Evolutionary conservation across 2,329 filamentous ascomycete genomes (phyloP), one percentile per base, ranked within the genome.

Genomic region (Alternaria sp.): DNA sequence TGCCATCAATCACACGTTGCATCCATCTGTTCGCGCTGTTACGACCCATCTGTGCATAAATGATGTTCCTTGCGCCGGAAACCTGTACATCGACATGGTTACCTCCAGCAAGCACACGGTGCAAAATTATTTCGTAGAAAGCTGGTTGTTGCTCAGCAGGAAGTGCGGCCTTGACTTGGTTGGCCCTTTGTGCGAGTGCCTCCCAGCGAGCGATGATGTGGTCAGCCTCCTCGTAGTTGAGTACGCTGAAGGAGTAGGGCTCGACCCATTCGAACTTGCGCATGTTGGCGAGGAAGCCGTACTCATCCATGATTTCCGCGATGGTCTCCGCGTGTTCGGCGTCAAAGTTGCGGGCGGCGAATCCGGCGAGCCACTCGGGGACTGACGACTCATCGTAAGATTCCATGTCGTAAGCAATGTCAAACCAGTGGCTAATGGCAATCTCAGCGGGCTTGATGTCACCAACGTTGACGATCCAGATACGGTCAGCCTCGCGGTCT

Each of bases 401-500:
- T 21, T 83, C 76, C 23, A 85, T 83, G 67, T 90, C 85, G 70
- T 90, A 91, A 1, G 87, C 88, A 60, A 90, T 80, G 62, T 90
- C 87, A 61, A 90, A 79, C 77, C 87, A 90, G 73, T 90, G 87
- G 68, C 80, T 86, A 70, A 90, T 86, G 21, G 88, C 86, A 14
- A 90, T 81, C 77, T 90, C 86, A 45, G 87, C 79, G 0, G 85
- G 85, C 75, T 89, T 90, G 60, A 90, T 80, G 67, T 90, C 87
- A 39, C 86, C 87, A 21, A 89, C 85, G 61, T 90, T 90, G 64
- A 88, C 85, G 41, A 89, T 82, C 87, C 87, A 90, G 61, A 90
- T 86, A 17, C 84, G 79, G 61, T 84, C 80, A 3, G 86, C 87
- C 2, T 85, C 79, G 37, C 85, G 81, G 23, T 85, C 80, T 54